Percentiles rank a stretch among this genome's conserved stretches.
These are phyloP conservation scores for Microbotryum silenes-acaulis DNA, from an alignment of 1,284 basidiomycete species.

Conservation along the genomic window DNA sequence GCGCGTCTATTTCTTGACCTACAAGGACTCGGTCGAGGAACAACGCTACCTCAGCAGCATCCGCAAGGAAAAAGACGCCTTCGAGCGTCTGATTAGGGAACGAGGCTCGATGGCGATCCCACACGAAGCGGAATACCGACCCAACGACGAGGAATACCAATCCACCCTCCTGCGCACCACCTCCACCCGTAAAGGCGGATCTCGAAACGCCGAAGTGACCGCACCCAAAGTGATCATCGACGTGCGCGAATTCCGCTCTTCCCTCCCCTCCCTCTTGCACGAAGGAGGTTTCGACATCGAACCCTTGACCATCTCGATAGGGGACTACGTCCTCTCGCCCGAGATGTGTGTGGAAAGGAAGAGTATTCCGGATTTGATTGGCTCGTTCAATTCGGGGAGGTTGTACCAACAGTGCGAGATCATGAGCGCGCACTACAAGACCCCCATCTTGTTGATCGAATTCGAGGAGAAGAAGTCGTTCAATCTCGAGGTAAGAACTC, in stretches of 20 bases:
- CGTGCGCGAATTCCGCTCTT: constrained; percentile 91
- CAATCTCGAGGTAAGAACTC: constrained; percentile 61
- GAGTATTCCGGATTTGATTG: constrained; percentile 81
- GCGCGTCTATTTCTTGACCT: constrained; percentile 92
- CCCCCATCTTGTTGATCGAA: constrained; percentile 90
- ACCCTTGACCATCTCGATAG: constrained; percentile 85
- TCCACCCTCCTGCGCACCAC: constrained; percentile 67
- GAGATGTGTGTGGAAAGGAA: constrained; percentile 96
- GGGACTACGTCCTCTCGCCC: constrained; percentile 91
- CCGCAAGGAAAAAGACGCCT: constrained; percentile 86
- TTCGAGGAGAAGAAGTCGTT: constrained; percentile 97
- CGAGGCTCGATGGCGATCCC: constrained; percentile 87
- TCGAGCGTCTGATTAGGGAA: constrained; percentile 87
- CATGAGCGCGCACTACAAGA: constrained; percentile 94
- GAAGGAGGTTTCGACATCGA: constrained; percentile 71
- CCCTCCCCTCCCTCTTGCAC: constrained; percentile 82
- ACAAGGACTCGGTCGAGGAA: constrained; percentile 87
- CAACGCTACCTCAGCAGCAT: constrained; percentile 86
- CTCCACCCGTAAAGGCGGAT: constrained; percentile 60
- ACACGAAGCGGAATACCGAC: constrained; percentile 64
- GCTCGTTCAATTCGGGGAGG: constrained; percentile 86
- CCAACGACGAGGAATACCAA: constrained; percentile 40
- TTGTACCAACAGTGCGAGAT: constrained; percentile 96
- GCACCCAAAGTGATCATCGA: constrained; percentile 75
- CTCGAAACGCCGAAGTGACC: constrained; percentile 56